Evolutionary conservation across 306 rosid species (phyloP), one percentile per base, ranked within the genome.

Genomic region (Echinosophora koreensis): DNA sequence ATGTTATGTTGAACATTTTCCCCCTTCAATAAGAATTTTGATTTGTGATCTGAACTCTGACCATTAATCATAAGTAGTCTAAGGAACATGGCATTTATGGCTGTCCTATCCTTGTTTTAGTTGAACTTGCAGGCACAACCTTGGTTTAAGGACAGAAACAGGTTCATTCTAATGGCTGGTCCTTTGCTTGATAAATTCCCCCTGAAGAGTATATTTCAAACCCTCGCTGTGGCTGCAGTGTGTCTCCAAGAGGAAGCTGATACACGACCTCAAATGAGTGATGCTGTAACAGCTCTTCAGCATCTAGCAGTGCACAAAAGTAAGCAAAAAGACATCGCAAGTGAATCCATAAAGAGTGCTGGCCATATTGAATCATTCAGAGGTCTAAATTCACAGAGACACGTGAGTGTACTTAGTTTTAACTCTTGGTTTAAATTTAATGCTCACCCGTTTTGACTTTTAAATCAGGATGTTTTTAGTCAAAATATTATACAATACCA

Each of bases 161-260:
- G 34, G 57, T 88, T 82, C 35, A 28, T 66, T 16, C n/a, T 4
- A 35, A 39, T 85, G 77, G 83, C 84, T 7, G 89, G 83, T 64
- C 86, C 91, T 1, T 52, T 74, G 79, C 89, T 88, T 39, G 7
- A 76, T 11, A 77, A 67, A 12, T 88, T n/a, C 69, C 89, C 86
- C 0, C 66, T 60, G 8, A 85, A 78, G 83, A 71, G 82, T 47
- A 67, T 85, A 12, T 64, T 66, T 16, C 84, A 83, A 77, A 89
- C 91, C 16, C 82, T 85, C 51, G 91, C 86, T 39, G 83, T 88
- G 61, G 89, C 87, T 59, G 89, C 87, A 39, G 83, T 82, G 87
- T 85, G 87, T 62, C 68, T 88, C 16, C 84, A 78, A 78, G 86
- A 83, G 69, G 87, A 85, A 70, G 86, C 91, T 16, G 79, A 61